Base-by-base conservation (phyloP, 2,329 filamentous ascomycete species). In the Microdochium paspali region DNA sequence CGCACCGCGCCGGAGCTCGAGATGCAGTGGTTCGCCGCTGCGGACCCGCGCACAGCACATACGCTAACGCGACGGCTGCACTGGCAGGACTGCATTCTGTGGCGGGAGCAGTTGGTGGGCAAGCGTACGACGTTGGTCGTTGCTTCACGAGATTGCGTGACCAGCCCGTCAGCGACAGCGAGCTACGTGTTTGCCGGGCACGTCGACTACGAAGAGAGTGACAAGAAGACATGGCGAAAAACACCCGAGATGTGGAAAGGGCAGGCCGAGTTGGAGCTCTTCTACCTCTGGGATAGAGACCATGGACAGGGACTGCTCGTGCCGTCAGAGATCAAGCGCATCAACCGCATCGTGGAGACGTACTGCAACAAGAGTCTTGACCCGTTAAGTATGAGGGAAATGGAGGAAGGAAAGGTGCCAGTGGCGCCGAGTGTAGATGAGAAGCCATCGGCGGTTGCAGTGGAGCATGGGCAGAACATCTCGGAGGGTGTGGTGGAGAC, bases 221-320 rank as follows among this genome's bases (percentile, higher is more conserved):
- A 45, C 25, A 25, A 44, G 15, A 25, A 44, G 21, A 20, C 45
- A 46, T 30, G 32, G 21, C 21, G 26, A 13, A 39, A 26, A n/a
- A 44, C 47, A 18, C 45, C 42, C 10, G 24, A 44, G 18, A 28
- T 47, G 2, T 57, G 56, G 58, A 56, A 53, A n/a, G 58, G 58
- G 4, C 45, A 45, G 26, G 49, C 47, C 31, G 56, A 57, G 48
- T 43, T 58, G 20, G 57, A 57, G 47, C 54, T 59, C 12, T 48
- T 58, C 31, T 59, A 58, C 47, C 48, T 58, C 30, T 47, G 49
- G n/a, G 54, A 52, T 35, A 48, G 47, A 47, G 57, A 58, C 44
- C 57, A 59, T 47, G 56, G 56, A 10, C 56, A 59, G 49, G 48
- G 35, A 5, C 45, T 54, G 21, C 44, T 52, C 25, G 46, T 48